Percentiles rank a stretch among this genome's conserved stretches.
Evolutionary conservation across 257 asterid species (phyloP).

Genomic region (Henckelia pumila): DNA sequence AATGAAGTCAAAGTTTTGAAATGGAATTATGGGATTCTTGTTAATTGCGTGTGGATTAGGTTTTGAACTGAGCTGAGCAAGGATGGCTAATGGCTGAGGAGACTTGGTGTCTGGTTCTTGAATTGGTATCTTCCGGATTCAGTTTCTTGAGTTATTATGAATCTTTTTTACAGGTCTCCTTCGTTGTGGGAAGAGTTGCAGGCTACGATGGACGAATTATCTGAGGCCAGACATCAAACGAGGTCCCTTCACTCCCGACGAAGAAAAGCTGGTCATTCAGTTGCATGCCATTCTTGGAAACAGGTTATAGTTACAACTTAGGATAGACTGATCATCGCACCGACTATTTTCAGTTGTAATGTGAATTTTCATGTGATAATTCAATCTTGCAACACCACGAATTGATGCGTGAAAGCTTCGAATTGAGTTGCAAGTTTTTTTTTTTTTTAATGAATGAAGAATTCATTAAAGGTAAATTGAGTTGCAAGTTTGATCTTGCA

Average conservation of each 20-base stretch:
- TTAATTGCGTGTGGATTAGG: not conserved
- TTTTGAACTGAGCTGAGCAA: not conserved
- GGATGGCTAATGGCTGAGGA: not conserved
- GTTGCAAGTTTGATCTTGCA: not conserved
- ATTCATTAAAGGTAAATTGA: no score
- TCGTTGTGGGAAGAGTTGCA: conserved; percentile 96
- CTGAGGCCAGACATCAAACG: conserved; percentile 93
- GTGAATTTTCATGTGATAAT: not conserved
- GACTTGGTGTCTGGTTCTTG: not conserved
- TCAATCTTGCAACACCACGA: not conserved
- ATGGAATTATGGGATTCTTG: not conserved
- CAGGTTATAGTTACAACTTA: conserved; percentile 53
- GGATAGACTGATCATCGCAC: not conserved
- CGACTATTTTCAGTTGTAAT: no score
- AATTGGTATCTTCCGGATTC: not conserved
- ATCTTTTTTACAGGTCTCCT: conserved; percentile 54
- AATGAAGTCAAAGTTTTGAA: not conserved
- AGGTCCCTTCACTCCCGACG: conserved; percentile 76
- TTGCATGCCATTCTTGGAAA: conserved; percentile 92
- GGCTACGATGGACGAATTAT: conserved; percentile 90
- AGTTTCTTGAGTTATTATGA: not conserved
- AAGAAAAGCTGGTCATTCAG: conserved; percentile 88
- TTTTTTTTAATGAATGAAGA: no score
- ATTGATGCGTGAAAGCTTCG: no score
- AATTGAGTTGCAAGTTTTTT: no score